Percentiles rank a stretch among this genome's conserved stretches.
phyloP scores from a whole-genome alignment of 306 rosid species.

The Cucurbita argyrosperma region DNA sequence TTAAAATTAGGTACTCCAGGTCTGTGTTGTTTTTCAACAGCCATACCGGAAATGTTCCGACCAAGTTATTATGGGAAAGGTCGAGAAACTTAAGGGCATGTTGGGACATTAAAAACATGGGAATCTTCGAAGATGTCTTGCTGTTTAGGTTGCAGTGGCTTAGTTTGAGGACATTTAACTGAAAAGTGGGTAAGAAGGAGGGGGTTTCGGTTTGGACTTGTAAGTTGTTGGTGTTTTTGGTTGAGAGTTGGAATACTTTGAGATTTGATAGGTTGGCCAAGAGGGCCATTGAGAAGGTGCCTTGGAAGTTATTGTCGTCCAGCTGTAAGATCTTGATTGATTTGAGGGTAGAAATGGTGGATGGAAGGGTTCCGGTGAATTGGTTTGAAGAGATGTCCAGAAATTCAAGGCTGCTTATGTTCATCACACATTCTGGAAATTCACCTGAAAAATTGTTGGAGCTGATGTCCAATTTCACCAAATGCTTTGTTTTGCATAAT shows the following conservation, averaged over 20 bases:
- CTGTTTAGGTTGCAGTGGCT: not conserved
- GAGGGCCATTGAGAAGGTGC: not conserved
- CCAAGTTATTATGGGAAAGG: not conserved
- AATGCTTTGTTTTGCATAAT: too few relatives aligned
- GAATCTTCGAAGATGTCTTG: not conserved
- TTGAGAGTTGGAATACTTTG: not conserved
- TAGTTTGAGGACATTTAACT: not conserved
- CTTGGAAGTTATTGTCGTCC: too few relatives aligned
- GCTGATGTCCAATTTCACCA: too few relatives aligned
- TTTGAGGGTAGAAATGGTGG: not conserved
- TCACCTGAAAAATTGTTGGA: too few relatives aligned
- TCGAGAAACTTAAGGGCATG: not conserved
- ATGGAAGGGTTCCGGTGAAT: not conserved
- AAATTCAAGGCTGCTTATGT: too few relatives aligned
- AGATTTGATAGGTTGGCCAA: conserved; percentile 8
- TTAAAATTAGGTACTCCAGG: not conserved
- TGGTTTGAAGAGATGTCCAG: not conserved
- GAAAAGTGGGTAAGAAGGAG: not conserved
- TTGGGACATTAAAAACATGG: not conserved
- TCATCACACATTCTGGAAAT: too few relatives aligned
- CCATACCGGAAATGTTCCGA: not conserved
- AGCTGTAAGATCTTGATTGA: conserved; percentile 2
- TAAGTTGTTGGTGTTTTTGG: not conserved
- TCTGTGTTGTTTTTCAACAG: not conserved
- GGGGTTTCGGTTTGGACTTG: conserved; percentile 5